phyloP scores from a whole-genome alignment of 1,139 yeast genomes.

The Kurtzmaniella quercitrusa region DNA sequence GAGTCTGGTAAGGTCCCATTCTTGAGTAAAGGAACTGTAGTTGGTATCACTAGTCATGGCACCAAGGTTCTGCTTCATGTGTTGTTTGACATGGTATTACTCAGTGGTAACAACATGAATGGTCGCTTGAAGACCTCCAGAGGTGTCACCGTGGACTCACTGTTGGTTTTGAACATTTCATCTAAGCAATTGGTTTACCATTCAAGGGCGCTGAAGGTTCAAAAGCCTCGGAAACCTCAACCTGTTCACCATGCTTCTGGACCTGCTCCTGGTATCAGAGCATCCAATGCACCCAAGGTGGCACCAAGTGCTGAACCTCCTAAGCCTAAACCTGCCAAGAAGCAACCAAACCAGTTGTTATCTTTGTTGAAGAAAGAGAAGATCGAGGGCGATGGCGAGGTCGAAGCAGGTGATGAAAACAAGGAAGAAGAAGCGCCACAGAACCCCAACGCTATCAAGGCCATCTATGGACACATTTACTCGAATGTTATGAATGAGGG shows the following conservation, averaged over 20 bases:
- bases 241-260: conserved; percentile 1
- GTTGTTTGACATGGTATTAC: conserved; percentile 75
- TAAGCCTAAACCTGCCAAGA: conserved; percentile 7
- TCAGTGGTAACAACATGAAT: conserved; percentile 77
- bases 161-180: conserved; percentile 74
- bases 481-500: conserved; percentile 42
- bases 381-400: conserved; percentile 11
- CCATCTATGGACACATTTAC: conserved; percentile 47
- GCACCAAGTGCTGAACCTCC: conserved; percentile 4
- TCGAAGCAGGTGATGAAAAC: conserved; percentile 13
- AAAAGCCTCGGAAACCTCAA: conserved; percentile 15
- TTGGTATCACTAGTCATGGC: conserved; percentile 68
- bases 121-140: conserved; percentile 76
- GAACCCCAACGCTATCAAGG: conserved; percentile 40
- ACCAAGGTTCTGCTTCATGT: conserved; percentile 60
- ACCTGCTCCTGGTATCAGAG: neutral
- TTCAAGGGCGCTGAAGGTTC: conserved; percentile 55
- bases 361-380: conserved; percentile 20
- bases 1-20: conserved; percentile 88
- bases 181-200: conserved; percentile 73
- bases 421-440: conserved; percentile 18
- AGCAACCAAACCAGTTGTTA: conserved; percentile 30
- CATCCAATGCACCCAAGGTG: conserved; percentile 4
- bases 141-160: conserved; percentile 80
- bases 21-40: conserved; percentile 87